Evolutionary conservation across 805 yeast species (phyloP).

Genomic region (Wickerhamiella cacticola): DNA sequence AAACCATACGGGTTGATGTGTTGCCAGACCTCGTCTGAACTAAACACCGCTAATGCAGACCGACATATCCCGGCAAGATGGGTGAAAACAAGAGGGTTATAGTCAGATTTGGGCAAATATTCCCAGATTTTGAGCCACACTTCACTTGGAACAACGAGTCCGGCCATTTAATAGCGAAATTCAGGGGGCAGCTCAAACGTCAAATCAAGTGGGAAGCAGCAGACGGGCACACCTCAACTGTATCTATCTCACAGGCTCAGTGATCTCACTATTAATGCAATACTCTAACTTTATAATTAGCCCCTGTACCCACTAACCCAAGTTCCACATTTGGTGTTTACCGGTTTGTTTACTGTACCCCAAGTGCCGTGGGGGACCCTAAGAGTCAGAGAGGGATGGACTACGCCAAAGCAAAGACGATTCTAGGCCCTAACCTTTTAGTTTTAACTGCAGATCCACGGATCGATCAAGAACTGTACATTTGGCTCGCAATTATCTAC

Average conservation of each 20-base stretch:
- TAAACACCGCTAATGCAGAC: neutral
- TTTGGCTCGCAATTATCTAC: conserved; percentile 11
- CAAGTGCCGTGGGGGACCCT: too few species aligned
- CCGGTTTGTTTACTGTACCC: too few species aligned
- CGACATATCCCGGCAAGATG: neutral
- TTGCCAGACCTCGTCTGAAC: neutral
- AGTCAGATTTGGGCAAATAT: neutral
- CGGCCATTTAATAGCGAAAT: too few species aligned
- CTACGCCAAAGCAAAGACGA: neutral
- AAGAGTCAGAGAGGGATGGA: too few species aligned
- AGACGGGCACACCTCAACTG: too few species aligned
- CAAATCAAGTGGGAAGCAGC: too few species aligned
- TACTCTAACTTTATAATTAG: too few species aligned
- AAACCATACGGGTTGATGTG: neutral
- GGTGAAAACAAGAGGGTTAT: neutral
- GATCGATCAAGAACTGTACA: conserved; percentile 11
- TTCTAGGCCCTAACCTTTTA: conserved; percentile 4
- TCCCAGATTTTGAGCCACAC: neutral
- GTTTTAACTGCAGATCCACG: neutral
- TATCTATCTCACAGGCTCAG: too few species aligned
- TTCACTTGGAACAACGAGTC: neutral
- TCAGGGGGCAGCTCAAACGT: too few species aligned
- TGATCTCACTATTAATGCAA: too few species aligned
- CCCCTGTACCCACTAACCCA: too few species aligned
- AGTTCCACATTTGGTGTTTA: too few species aligned